Conservation (phyloP, 352 stramenopile genomes). For the Plasmopara halstedii region DNA sequence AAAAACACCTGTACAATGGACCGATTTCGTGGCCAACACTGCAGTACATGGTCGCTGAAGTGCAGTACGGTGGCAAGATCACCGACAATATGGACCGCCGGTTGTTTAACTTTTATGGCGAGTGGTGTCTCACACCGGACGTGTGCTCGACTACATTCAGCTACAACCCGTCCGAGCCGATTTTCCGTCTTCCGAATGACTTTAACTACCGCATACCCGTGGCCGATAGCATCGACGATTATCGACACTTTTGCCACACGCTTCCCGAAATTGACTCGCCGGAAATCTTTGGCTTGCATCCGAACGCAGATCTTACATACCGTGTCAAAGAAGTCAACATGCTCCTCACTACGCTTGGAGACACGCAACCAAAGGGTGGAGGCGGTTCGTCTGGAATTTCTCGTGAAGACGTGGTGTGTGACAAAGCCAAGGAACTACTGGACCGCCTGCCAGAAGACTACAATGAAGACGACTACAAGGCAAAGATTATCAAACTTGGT, state of each 20-base stretch:
- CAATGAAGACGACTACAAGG: constrained; percentile 96
- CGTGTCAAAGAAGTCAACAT: constrained; percentile 94
- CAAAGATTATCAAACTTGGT: constrained; percentile 94
- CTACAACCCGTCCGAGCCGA: constrained; percentile 92
- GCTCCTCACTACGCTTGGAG: constrained; percentile 90
- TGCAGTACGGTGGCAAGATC: constrained; percentile 99
- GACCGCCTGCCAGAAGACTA: constrained; percentile 94
- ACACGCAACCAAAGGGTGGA: constrained; percentile 95
- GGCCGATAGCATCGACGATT: constrained; percentile 90
- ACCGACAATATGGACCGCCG: constrained; percentile 97
- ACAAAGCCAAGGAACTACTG: constrained; percentile 94
- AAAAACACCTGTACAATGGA: constrained; percentile 98
- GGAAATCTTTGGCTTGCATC: constrained; percentile 98
- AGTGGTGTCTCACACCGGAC: constrained; percentile 93
- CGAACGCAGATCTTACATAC: constrained; percentile 98
- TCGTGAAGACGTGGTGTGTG: constrained; percentile 93
- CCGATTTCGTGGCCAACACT: constrained; percentile 97
- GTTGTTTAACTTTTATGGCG: constrained; percentile 96
- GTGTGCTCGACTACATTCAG: constrained; percentile 82
- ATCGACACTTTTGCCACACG: constrained; percentile 91
- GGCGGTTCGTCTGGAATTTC: constrained; percentile 84
- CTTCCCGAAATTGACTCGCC: constrained; percentile 97
- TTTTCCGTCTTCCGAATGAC: constrained; percentile 96
- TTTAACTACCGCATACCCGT: constrained; percentile 95
- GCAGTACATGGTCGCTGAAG: constrained; percentile 98